Evolutionary conservation across 2,329 filamentous ascomycete species (phyloP), one percentile per base, ranked within the genome.

Genomic region (Fusarium brevicatenulatum): DNA sequence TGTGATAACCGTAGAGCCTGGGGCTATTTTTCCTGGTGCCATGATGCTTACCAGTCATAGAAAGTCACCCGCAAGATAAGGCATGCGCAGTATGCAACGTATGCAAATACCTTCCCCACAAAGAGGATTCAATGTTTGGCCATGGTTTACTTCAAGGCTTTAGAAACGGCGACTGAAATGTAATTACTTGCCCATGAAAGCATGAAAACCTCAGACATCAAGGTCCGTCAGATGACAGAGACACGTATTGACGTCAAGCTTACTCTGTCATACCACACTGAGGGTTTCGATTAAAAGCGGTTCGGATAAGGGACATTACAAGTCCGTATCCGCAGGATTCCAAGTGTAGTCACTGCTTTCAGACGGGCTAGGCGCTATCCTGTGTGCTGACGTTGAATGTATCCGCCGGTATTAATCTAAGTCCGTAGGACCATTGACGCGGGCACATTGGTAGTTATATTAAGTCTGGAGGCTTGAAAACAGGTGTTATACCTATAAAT

Each of bases 361-460:
- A 5, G 7, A 3, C 0, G 8, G 43, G 23, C 23, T 46, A 7
- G 8, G 43, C 10, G 18, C 43, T 21, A 15, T 15, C 0, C 25
- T 28, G 4, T 21, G 18, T 15, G 43, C 12, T 15, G 25, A 28
- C 8, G 0, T 21, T 6, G 12, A 28, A 7, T 15, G 1, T 28
- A 3, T 46, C 43, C 43, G 43, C 5, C 43, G 43, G 25, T 10
- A 15, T 21, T 15, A 4, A 15, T 10, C 0, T 3, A 7, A 28
- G 43, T 28, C 43, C 43, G 25, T 5, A 46, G 43, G 43, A 46
- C 18, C 18, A 15, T 21, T 46, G 23, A 21, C 43, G 5, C 25
- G 5, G 5, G 23, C 25, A 5, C 1, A 2, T 21, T 3, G 2
- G 10, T 46, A 2, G 0, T 15, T 28, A 15, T 16, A 0, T 21